Base-by-base conservation (phyloP, 306 rosid species). In the Sesbania bispinosa region DNA sequence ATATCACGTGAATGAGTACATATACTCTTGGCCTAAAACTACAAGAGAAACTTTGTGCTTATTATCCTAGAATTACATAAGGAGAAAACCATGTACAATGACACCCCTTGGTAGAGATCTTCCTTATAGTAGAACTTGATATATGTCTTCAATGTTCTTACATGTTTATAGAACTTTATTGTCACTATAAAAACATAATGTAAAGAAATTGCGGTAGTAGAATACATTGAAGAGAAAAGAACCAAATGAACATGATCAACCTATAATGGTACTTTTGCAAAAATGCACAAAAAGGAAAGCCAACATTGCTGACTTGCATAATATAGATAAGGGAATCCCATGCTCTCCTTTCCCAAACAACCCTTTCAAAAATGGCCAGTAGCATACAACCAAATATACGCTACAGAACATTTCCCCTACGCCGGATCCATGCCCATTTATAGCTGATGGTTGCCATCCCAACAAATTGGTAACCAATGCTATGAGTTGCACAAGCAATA, bases 281-380 rank as follows among this genome's bases (percentile, higher is more conserved):
- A 77, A 66, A 47, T 64, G 18, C 27, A 90, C 69, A 62, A 85
- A 93, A 1, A 83, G 4, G 1, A 82, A 38, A n/a, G 88, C 79
- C 46, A 88, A 4, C 27, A 45, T 53, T 4, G 48, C 32, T 20
- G 92, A 81, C 76, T 79, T 90, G n/a, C 32, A 75, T 26, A 86
- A 19, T 30, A 84, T 85, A 6, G 88, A 52, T 4, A 71, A 15
- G 1, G 96, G 98, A 62, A 90, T 74, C 6, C 96, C 97, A 75
- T 82, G 77, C 6, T 62, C 77, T 58, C 89, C 93, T 53, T 78
- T 85, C 13, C 62, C 53, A 52, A 84, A 85, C 20, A 93, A 15
- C 3, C 96, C 96, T 16, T 82, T 88, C 13, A 88, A 10, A 74
- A 85, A 79, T 43, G 96, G 89, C 87, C 74, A 82, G 6, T 78